Evolutionary conservation across 1,284 basidiomycete species (phyloP).

Genomic region (Rhodotorula sp.): DNA sequence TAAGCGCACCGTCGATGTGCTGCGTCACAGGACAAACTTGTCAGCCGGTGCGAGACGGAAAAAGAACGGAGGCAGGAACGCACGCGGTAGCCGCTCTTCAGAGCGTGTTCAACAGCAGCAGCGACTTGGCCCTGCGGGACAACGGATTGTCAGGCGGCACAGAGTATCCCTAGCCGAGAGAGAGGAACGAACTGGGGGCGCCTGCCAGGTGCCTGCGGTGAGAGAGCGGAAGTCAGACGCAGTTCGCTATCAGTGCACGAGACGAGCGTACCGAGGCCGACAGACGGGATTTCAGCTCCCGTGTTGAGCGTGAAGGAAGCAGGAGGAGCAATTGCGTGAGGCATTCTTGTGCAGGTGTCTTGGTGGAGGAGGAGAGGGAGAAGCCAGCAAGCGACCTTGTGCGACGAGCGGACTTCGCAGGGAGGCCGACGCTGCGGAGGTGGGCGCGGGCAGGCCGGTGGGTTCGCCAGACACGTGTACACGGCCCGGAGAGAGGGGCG

Average conservation of each 20-base stretch:
- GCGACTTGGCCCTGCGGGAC: slow-evolving; percentile 32
- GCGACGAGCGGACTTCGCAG: too few relatives aligned
- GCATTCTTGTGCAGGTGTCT: not conserved
- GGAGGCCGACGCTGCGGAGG: too few relatives aligned
- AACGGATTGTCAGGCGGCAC: not conserved
- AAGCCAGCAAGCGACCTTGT: not conserved
- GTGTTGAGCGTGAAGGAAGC: slow-evolving; percentile 9
- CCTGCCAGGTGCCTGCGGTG: slow-evolving; percentile 72
- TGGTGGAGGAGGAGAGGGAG: not conserved
- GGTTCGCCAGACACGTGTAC: too few relatives aligned
- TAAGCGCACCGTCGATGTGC: slow-evolving; percentile 64
- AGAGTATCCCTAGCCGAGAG: not conserved
- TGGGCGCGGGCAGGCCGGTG: too few relatives aligned
- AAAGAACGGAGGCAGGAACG: too few relatives aligned
- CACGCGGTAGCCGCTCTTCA: slow-evolving; percentile 68
- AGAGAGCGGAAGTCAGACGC: not conserved
- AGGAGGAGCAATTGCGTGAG: not conserved
- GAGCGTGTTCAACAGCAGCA: slow-evolving; percentile 62
- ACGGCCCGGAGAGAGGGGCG: not conserved
- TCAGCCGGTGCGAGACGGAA: too few relatives aligned
- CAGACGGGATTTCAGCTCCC: slow-evolving; percentile 13
- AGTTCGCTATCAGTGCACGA: not conserved
- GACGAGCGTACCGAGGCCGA: slow-evolving; percentile 10
- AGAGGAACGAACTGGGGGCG: slow-evolving; percentile 54
- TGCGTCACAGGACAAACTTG: too few relatives aligned